These are phyloP conservation scores for Solanum boliviense DNA, from an alignment of 257 asterid species.

Conservation along the genomic window DNA sequence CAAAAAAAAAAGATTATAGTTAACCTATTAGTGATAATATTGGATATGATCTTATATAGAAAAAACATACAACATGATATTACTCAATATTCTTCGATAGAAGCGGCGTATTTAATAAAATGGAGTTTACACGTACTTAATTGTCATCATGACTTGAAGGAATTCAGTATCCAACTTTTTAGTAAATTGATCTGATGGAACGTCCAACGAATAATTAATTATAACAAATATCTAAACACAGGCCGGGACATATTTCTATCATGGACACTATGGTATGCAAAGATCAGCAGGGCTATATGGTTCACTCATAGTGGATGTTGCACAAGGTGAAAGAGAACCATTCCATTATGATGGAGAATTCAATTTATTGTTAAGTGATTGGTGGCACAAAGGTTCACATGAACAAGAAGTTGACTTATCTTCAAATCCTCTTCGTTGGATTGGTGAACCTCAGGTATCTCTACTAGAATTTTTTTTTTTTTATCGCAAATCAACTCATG, in stretches of 20 bases:
- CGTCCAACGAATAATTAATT: neutral
- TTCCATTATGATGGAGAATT: conserved; percentile 67
- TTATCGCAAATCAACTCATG: rapidly evolving
- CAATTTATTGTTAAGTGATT: conserved; percentile 52
- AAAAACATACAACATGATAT: neutral
- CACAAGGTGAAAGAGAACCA: conserved; percentile 47
- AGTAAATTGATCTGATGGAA: neutral
- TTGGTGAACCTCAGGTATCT: conserved; percentile 77
- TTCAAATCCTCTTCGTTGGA: conserved; percentile 71
- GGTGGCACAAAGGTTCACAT: conserved; percentile 70
- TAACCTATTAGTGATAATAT: neutral
- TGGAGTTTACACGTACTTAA: neutral
- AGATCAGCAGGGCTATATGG: conserved; percentile 84
- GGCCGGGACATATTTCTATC: conserved; percentile 92
- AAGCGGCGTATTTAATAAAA: neutral
- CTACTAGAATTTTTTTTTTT: neutral
- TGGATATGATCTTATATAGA: neutral
- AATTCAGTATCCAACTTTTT: neutral
- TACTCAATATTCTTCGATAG: neutral
- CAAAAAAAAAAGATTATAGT: neutral
- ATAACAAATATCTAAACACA: neutral
- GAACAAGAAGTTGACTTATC: conserved; percentile 70
- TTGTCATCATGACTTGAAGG: neutral
- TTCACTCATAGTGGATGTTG: conserved; percentile 57
- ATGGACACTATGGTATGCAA: conserved; percentile 95